These are phyloP conservation scores for Chenopodium album DNA, from an alignment of 148 eudicot genomes.

Conservation along the genomic window DNA sequence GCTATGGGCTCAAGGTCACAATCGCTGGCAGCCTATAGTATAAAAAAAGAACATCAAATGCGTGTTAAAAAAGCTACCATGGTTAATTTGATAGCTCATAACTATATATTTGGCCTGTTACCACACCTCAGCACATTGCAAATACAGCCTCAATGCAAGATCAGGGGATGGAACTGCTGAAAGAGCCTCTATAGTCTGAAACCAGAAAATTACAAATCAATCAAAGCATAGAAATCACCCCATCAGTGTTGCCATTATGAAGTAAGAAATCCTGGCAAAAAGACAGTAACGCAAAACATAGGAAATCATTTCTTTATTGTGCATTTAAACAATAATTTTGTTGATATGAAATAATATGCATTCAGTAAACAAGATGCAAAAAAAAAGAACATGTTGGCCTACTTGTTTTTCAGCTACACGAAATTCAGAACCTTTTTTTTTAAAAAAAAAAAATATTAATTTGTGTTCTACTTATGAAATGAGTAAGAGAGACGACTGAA, in stretches of 20 bases:
- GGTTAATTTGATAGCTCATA: constrained; percentile 3
- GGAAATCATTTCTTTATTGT: neutral
- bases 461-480: neutral
- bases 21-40: constrained; percentile 87
- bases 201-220: constrained; percentile 18
- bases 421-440: neutral
- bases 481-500: neutral
- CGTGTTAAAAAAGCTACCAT: constrained; percentile 1
- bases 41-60: constrained; percentile 7
- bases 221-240: neutral
- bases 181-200: constrained; percentile 83
- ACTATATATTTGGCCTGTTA: neutral
- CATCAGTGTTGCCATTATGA: neutral
- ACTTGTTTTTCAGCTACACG: neutral
- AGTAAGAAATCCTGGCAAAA: neutral
- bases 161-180: constrained; percentile 80
- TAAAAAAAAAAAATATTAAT: neutral
- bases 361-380: neutral
- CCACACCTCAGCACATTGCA: constrained; percentile 97
- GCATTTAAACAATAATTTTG: too few species aligned
- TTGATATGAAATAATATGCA: neutral
- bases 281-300: neutral
- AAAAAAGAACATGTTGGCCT: neutral
- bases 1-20: constrained; percentile 95
- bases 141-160: constrained; percentile 84